Percentiles rank a stretch among this genome's conserved stretches.
These are phyloP conservation scores for Wickerhamiella infanticola DNA, from an alignment of 1,139 yeast species.

Conservation along the genomic window DNA sequence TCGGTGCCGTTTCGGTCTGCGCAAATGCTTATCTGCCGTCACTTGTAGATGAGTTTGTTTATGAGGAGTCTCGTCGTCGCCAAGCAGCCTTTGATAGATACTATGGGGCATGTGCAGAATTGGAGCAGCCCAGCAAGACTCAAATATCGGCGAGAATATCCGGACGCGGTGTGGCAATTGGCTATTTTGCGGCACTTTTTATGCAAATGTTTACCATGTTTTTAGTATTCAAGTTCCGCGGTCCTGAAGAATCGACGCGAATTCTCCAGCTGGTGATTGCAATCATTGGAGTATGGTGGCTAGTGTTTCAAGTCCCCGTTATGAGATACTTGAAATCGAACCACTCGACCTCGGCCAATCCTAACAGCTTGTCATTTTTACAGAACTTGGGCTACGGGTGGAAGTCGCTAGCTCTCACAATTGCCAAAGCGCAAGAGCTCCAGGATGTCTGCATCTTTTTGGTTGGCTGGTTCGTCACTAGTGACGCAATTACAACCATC, in stretches of 20 bases:
- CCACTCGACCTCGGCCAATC: not conserved
- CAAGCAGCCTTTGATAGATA: not conserved
- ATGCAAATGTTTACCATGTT: slow-evolving; percentile 44
- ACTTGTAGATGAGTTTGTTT: slow-evolving; percentile 29
- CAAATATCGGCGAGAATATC: slow-evolving; percentile 31
- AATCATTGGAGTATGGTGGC: slow-evolving; percentile 59
- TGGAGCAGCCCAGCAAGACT: slow-evolving; percentile 12
- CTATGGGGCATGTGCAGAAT: slow-evolving; percentile 6
- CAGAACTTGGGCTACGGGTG: slow-evolving; percentile 31
- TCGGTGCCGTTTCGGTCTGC: slow-evolving; percentile 59
- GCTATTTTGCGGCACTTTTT: slow-evolving; percentile 46
- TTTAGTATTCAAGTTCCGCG: slow-evolving; percentile 20
- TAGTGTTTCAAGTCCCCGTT: slow-evolving; percentile 46
- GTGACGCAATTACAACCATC: slow-evolving; percentile 57
- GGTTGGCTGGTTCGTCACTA: slow-evolving; percentile 52
- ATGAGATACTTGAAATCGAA: slow-evolving; percentile 31
- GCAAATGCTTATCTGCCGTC: slow-evolving; percentile 58
- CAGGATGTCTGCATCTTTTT: slow-evolving; percentile 46
- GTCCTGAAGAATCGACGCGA: slow-evolving; percentile 1
- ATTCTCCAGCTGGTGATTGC: slow-evolving; percentile 37
- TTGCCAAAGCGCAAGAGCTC: slow-evolving; percentile 39
- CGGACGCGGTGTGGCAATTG: slow-evolving; percentile 52
- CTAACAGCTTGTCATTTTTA: not conserved
- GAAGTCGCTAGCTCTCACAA: slow-evolving; percentile 36
- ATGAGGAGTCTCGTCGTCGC: slow-evolving; percentile 8